Evolutionary conservation across 768 basidiomycete species (phyloP), one percentile per base, ranked within the genome.

Genomic region (Panus rudis): DNA sequence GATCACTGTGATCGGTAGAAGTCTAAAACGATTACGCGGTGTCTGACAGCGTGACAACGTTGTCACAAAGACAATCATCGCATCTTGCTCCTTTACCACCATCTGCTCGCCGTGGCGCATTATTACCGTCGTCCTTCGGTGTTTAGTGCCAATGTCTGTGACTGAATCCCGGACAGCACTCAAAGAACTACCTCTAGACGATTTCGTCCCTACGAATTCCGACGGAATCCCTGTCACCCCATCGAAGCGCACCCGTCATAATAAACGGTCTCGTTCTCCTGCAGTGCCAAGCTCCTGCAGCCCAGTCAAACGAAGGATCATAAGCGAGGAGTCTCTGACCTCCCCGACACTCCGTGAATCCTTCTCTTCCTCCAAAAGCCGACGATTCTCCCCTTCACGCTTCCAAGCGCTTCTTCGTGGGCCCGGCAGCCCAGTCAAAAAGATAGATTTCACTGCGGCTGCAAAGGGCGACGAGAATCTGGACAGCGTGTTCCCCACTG

Each of bases 271-370:
- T 32, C 63, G 72, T 52, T 82, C 82, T 21, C 80, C 83, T 1
- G 71, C 68, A 22, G 40, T 47, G 2, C 66, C 70, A 12, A 62
- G 56, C 19, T 62, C 71, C 34, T 72, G 71, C 53, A 83, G 75
- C 52, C 80, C 84, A 17, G 68, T 78, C 22, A 87, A 87, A 56
- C 78, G 84, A 39, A 76, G 84, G 42, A 73, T 84, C 38, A 66
- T 84, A 48, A 67, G 65, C 51, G 68, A 67, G 37, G 79, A 79
- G 53, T 78, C 72, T n/a, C n/a, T n/a, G n/a, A n/a, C n/a, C n/a
- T n/a, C n/a, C n/a, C n/a, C n/a, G n/a, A 69, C 63, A 53, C n/a
- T 28, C 35, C 54, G 42, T 68, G 67, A 47, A 66, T 52, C 45
- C 61, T 70, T 65, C 11, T 71, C 44, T 42, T 52, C 46, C 63